phyloP scores from a whole-genome alignment of 2,329 filamentous ascomycete genomes.

The Hymenoscyphus salicellus region DNA sequence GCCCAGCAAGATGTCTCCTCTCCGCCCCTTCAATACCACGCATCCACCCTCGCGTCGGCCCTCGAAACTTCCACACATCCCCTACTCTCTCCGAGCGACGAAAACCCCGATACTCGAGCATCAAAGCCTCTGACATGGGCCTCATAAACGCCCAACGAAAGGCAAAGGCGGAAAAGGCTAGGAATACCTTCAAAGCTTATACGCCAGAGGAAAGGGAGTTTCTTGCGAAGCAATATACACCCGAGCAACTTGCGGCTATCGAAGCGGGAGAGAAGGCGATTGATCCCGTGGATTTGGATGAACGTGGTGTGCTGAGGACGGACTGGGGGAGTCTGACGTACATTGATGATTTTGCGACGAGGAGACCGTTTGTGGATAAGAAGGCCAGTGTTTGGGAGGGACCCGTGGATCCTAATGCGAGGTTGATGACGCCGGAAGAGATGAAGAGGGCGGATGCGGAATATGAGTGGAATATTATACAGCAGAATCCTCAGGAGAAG shows the following conservation, averaged over 20 bases:
- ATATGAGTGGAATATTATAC: conserved; percentile 35
- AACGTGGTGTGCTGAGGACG: conserved; percentile 67
- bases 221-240: conserved; percentile 68
- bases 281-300: conserved; percentile 67
- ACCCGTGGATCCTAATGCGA: conserved; percentile 36
- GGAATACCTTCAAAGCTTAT: conserved; percentile 60
- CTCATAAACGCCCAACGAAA: conserved; percentile 16
- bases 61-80: conserved; percentile 48
- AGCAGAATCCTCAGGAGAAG: conserved; percentile 17
- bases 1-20: conserved; percentile 49
- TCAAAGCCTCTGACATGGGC: conserved; percentile 38
- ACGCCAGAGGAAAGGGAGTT: conserved; percentile 60
- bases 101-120: conserved; percentile 41
- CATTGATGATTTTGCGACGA: conserved; percentile 75
- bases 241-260: conserved; percentile 77
- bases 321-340: conserved; percentile 74
- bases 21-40: conserved; percentile 45
- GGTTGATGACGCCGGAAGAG: conserved; percentile 60
- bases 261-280: conserved; percentile 77
- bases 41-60: conserved; percentile 41
- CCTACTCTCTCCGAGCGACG: conserved; percentile 37
- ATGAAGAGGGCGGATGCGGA: conserved; percentile 56
- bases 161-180: conserved; percentile 20
- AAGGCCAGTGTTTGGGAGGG: conserved; percentile 45
- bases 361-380: conserved; percentile 76